Percentiles rank a stretch among this genome's conserved stretches.
These are phyloP conservation scores for Aspergillus brasiliensis DNA, from an alignment of 2,329 filamentous ascomycete genomes.

Conservation along the genomic window DNA sequence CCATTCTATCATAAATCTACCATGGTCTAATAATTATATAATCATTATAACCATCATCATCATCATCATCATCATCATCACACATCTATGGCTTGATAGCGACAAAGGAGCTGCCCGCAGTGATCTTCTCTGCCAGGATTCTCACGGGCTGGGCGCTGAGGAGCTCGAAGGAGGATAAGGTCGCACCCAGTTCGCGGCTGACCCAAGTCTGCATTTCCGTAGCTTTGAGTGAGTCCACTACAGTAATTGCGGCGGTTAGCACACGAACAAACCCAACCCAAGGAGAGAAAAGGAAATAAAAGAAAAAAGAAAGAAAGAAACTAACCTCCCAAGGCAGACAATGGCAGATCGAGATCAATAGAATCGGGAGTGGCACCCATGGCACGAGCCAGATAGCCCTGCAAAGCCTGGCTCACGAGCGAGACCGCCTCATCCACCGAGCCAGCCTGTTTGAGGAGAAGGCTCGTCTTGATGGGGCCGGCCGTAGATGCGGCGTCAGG, in stretches of 20 bases:
- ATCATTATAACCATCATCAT: too few relatives aligned
- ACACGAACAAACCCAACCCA: background rate
- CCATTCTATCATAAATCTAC: too few relatives aligned
- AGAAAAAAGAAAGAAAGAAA: too few relatives aligned
- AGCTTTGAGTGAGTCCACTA: conserved; percentile 26
- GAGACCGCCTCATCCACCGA: background rate
- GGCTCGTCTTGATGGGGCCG: background rate
- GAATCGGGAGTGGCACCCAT: conserved; percentile 24
- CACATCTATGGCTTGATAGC: too few relatives aligned
- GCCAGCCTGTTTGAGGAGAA: background rate
- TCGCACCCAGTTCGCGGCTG: conserved; percentile 21
- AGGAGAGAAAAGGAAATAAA: too few relatives aligned
- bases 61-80: too few relatives aligned
- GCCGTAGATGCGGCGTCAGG: background rate
- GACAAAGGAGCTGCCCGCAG: conserved; percentile 21
- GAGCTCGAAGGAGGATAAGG: conserved; percentile 26
- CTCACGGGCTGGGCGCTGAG: conserved; percentile 23
- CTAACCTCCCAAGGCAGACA: conserved; percentile 23
- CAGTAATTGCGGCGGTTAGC: too few relatives aligned
- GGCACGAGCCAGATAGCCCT: conserved; percentile 22
- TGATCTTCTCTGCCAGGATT: conserved; percentile 22
- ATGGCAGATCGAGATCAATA: conserved; percentile 23
- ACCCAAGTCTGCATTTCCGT: conserved; percentile 27
- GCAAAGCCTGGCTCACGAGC: conserved; percentile 10
- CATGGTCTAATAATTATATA: too few relatives aligned